A percentile compares a stretch with the other conserved stretches of the same genome.
Conservation (phyloP, 768 basidiomycete genomes). For the Suillus subluteus region DNA sequence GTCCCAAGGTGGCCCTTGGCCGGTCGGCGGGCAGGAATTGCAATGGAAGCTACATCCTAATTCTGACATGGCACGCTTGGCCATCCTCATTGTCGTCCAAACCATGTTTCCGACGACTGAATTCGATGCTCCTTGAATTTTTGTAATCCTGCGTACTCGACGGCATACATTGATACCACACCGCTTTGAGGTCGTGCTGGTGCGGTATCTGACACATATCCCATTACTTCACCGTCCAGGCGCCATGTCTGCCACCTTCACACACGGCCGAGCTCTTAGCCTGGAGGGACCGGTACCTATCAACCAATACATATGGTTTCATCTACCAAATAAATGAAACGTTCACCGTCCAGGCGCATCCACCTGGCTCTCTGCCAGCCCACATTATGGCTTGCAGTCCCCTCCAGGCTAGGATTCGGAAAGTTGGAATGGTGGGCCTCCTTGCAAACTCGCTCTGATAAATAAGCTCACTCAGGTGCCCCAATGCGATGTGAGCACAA, state of each 20-base stretch:
- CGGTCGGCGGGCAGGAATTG: neutral
- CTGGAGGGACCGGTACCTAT: neutral
- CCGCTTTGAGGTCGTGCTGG: neutral
- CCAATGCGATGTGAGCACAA: neutral
- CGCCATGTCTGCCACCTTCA: neutral
- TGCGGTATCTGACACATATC: neutral
- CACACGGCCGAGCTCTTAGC: neutral
- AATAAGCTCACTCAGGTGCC: accelerated
- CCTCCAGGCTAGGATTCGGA: neutral
- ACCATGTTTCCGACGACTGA: neutral
- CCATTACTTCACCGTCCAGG: neutral
- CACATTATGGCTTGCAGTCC: neutral
- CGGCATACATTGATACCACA: neutral
- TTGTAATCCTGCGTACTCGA: neutral
- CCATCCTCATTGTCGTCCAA: neutral
- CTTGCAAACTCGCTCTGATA: neutral
- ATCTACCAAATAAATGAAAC: neutral
- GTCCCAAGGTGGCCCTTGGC: neutral
- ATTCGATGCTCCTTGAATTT: neutral
- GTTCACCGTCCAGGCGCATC: neutral
- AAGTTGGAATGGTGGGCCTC: neutral
- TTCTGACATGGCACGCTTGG: neutral
- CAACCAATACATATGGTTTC: neutral
- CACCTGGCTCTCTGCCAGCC: neutral
- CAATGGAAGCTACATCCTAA: neutral